Percentiles rank a stretch among this genome's conserved stretches.
Evolutionary conservation across 257 asterid species (phyloP).

Genomic region (Leonotis leonurus): DNA sequence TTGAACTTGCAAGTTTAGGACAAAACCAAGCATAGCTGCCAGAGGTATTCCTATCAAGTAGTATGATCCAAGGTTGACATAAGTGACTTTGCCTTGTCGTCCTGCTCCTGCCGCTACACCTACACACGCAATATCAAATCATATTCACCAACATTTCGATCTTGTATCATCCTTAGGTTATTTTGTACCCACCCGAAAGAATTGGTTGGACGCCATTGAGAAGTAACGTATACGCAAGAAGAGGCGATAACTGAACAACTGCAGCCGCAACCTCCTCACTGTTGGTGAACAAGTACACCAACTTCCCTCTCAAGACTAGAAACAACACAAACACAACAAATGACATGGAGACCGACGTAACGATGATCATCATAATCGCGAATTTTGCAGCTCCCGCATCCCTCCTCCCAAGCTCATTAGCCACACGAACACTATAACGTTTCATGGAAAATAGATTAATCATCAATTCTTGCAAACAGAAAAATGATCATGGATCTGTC

Average conservation of each 20-base stretch:
- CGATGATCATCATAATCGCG: constrained; percentile 28
- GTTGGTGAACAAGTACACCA: constrained; percentile 46
- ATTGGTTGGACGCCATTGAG: constrained; percentile 51
- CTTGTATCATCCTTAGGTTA: no score
- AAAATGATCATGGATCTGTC: no score
- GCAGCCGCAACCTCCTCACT: constrained; percentile 23
- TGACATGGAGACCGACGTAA: constrained; percentile 36
- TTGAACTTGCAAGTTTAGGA: constrained; percentile 26
- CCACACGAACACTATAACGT: constrained; percentile 44
- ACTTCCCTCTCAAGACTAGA: constrained; percentile 30
- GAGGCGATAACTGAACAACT: constrained; percentile 42
- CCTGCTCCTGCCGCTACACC: constrained; percentile 53
- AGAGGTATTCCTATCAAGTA: constrained; percentile 41
- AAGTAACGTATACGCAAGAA: constrained; percentile 44
- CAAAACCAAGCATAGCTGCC: constrained; percentile 33
- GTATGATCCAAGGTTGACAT: constrained; percentile 36
- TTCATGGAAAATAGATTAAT: no score
- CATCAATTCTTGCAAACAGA: no score
- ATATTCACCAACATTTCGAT: no score
- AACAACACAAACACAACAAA: constrained; percentile 23
- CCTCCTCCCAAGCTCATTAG: constrained; percentile 61
- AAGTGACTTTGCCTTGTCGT: constrained; percentile 35
- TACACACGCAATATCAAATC: no score
- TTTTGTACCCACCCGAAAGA: constrained; percentile 29
- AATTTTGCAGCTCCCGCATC: constrained; percentile 41